Evolutionary conservation across 2,329 filamentous ascomycete species (phyloP), one percentile per base, ranked within the genome.

Genomic region (Claviceps monticola): DNA sequence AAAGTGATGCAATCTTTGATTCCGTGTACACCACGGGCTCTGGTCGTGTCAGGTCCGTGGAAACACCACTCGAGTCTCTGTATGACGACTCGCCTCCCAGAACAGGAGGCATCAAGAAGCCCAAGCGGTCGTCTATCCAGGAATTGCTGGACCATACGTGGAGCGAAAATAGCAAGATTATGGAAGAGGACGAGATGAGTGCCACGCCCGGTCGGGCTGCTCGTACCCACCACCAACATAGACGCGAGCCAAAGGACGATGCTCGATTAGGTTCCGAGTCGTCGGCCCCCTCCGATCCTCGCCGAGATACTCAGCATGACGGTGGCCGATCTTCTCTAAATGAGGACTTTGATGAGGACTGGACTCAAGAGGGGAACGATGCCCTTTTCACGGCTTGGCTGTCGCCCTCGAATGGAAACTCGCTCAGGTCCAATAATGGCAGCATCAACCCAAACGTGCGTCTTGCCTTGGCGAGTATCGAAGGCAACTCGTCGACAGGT

Each of bases 1-100:
- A 82, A 67, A 88, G 84, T 64, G 86, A 90, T 59, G 86, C 81
- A 17, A 74, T 85, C 52, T 89, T 82, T 65, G 86, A 90, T 69
- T 89, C 86, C 34, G 68, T 88, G 58, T 82, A 84, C 50, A 89
- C 86, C 16, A 74, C 78, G 54, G 82, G 78, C 41, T 88, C 84
- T 9, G 76, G 78, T 55, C 84, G 82, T 55, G 74, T 78, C 51
- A 79, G 82, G 54, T 78, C 80, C 37, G 75, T 81, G 46, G 81
- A 87, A 62, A 84, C 83, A 29, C 84, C 85, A 16, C 71, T 89
- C 48, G 85, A 89, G 61, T 86, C 81, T 23, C 86, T 89, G 72
- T 90, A 89, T 65, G 85, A 90, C 66, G 86, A 90, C 59, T 87
- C 84, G 14, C 84, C 83, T 38, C 78, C 80, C 7, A 78, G 75